Percentiles rank a stretch among this genome's conserved stretches.
Evolutionary conservation across 176 grass and related monocot genomes (phyloP).

Genomic region (Rhynchospora pubera): DNA sequence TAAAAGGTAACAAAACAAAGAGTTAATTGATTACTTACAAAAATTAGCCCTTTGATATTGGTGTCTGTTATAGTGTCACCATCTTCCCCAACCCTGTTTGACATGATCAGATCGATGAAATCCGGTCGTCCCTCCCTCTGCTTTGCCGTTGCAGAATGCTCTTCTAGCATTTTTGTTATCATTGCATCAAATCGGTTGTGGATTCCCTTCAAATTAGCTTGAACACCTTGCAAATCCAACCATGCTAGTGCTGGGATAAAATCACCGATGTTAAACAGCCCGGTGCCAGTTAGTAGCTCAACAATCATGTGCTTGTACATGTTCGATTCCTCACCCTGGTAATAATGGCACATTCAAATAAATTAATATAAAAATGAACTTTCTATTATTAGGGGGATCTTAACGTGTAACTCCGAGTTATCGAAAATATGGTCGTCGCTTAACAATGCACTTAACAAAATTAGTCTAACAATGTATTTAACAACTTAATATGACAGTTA

Average conservation of each 20-base stretch:
- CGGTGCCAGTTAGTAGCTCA: conserved; percentile 57
- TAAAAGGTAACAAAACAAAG: background rate
- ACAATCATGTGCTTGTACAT: conserved; percentile 90
- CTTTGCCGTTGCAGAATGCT: conserved; percentile 53
- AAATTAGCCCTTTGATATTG: conserved; percentile 91
- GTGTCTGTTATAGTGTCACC: conserved; percentile 62
- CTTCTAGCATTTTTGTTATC: conserved; percentile 58
- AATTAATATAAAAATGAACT: background rate
- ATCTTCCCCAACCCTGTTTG: conserved; percentile 33
- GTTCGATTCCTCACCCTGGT: conserved; percentile 59
- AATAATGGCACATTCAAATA: background rate
- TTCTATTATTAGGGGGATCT: no score
- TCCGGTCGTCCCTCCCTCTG: conserved; percentile 48
- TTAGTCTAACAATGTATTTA: no score
- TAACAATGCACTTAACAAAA: no score
- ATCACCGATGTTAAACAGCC: conserved; percentile 79
- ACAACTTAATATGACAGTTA: no score
- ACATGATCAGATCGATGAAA: conserved; percentile 62
- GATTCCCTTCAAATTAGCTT: conserved; percentile 52
- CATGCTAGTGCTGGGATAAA: conserved; percentile 69
- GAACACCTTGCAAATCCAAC: conserved; percentile 78
- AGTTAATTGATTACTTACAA: conserved; percentile 37
- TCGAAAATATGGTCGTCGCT: no score
- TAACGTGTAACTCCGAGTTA: no score
- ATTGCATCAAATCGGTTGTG: conserved; percentile 65